Conservation (phyloP, 1,139 yeast genomes). For the Cylindricascospora bacillispora region DNA sequence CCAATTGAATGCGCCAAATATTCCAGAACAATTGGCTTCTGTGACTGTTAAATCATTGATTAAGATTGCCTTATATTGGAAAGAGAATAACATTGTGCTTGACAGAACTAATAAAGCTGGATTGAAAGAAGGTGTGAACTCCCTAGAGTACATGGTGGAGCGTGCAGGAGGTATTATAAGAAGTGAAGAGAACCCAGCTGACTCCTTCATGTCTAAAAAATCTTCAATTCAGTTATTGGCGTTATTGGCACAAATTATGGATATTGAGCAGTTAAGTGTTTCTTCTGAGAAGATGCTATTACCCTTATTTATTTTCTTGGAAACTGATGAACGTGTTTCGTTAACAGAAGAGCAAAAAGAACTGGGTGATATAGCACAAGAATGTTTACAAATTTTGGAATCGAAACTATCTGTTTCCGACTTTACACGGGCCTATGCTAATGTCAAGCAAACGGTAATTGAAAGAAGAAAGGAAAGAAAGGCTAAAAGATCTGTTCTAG, state of each 20-base stretch:
- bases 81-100: conserved; percentile 31
- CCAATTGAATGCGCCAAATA: conserved; percentile 69
- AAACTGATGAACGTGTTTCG: conserved; percentile 29
- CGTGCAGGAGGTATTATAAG: conserved; percentile 53
- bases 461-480: conserved; percentile 64
- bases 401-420: conserved; percentile 60
- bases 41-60: conserved; percentile 61
- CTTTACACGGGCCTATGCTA: conserved; percentile 51
- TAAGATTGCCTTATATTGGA: conserved; percentile 52
- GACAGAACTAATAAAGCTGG: conserved; percentile 18
- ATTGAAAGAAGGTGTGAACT: conserved; percentile 22
- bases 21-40: conserved; percentile 50
- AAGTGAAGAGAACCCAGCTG: conserved; percentile 44
- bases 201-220: conserved; percentile 47
- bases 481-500: conserved; percentile 63
- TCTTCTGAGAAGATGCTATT: conserved; percentile 40
- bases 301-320: conserved; percentile 46
- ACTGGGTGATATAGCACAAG: conserved; percentile 46
- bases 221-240: conserved; percentile 51
- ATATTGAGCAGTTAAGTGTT: conserved; percentile 28
- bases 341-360: conserved; percentile 35
- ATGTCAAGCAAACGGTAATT: conserved; percentile 47
- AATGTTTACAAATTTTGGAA: conserved; percentile 59
- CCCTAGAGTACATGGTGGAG: conserved; percentile 50
- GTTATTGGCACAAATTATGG: conserved; percentile 40